Percentiles rank a stretch among this genome's conserved stretches.
Evolutionary conservation across 768 basidiomycete species (phyloP).

Genomic region (Mycena metata): DNA sequence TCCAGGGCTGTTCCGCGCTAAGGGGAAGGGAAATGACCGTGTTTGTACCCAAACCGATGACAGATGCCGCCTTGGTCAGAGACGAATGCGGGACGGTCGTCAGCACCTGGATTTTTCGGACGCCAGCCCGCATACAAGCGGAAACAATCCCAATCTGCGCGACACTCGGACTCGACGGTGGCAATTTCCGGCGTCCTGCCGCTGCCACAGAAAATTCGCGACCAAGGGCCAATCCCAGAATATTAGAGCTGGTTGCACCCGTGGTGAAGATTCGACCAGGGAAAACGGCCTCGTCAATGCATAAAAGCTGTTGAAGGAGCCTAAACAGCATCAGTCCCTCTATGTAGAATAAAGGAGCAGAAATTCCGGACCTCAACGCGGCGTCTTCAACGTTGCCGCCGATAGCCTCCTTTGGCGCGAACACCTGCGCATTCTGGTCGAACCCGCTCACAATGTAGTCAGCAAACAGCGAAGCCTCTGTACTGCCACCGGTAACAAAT

Average conservation of each 20-base stretch:
- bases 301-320: conserved; percentile 32
- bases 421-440: conserved; percentile 33
- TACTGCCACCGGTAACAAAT: conserved; percentile 29
- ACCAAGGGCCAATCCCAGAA: conserved; percentile 29
- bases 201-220: conserved; percentile 30
- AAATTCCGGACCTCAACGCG: conserved; percentile 21
- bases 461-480: conserved; percentile 28
- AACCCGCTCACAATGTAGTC: conserved; percentile 26
- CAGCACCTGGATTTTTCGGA: conserved; percentile 30
- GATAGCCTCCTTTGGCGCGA: conserved; percentile 21
- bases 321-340: conserved; percentile 1
- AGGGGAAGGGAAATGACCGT: conserved; percentile 22
- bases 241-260: conserved; percentile 31
- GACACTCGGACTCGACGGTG: conserved; percentile 20
- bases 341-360: not conserved
- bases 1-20: conserved; percentile 32
- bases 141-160: conserved; percentile 27
- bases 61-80: conserved; percentile 29
- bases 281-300: conserved; percentile 21
- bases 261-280: conserved; percentile 31
- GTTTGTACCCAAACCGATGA: conserved; percentile 15
- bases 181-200: conserved; percentile 29
- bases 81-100: conserved; percentile 33
- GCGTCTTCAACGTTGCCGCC: conserved; percentile 20
- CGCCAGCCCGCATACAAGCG: conserved; percentile 27